Evolutionary conservation across 495 filamentous ascomycete genomes (phyloP).

Genomic region (Hyaloscypha bicolor): DNA sequence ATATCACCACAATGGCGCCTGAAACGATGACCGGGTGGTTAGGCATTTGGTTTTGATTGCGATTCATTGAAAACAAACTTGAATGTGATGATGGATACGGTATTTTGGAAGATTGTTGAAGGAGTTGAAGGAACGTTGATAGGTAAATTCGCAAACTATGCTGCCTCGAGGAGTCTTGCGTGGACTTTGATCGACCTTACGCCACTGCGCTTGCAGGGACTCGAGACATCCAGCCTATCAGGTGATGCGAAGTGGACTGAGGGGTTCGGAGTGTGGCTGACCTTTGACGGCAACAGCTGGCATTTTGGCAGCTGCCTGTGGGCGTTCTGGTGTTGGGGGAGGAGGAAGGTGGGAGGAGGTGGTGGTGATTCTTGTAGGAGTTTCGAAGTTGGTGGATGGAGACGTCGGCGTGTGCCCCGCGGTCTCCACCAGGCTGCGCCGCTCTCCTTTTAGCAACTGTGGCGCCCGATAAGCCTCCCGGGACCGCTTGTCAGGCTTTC

Average conservation of each 20-base stretch:
- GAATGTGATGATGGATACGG: slow-evolving; percentile 3
- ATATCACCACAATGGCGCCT: slow-evolving; percentile 79
- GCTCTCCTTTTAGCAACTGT: background rate
- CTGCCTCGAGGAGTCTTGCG: slow-evolving; percentile 22
- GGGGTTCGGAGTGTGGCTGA: slow-evolving; percentile 20
- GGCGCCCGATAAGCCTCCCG: background rate
- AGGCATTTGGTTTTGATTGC: slow-evolving; percentile 36
- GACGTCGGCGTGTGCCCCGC: background rate
- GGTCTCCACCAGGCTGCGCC: background rate
- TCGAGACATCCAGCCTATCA: slow-evolving; percentile 18
- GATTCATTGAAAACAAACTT: slow-evolving; percentile 13
- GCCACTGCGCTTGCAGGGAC: slow-evolving; percentile 4
- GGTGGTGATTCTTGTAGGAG: background rate
- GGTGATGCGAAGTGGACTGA: background rate
- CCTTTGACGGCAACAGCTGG: slow-evolving; percentile 31
- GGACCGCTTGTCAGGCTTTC: background rate
- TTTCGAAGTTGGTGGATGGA: slow-evolving; percentile 1
- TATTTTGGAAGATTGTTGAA: background rate
- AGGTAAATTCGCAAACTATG: slow-evolving; percentile 1
- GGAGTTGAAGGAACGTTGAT: background rate
- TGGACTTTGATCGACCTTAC: slow-evolving; percentile 2
- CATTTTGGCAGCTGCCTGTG: slow-evolving; percentile 25
- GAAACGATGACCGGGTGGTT: slow-evolving; percentile 47
- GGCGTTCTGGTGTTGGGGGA: background rate
- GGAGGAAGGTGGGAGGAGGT: background rate